A percentile compares a stretch with the other conserved stretches of the same genome.
Conservation (phyloP, 805 yeast species). For the Ogataea paradorogensis region DNA sequence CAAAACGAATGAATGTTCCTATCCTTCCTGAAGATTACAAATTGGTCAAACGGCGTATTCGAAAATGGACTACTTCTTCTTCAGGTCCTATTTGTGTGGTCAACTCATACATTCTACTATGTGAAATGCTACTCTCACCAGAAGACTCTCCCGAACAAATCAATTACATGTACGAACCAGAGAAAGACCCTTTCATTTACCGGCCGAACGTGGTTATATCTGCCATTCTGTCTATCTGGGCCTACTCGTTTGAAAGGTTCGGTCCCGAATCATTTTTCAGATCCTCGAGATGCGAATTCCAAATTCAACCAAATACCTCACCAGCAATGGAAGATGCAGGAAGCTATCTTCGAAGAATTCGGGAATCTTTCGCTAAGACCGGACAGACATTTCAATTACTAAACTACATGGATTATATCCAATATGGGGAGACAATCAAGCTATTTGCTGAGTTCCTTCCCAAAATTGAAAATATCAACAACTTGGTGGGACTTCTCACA, state of each 20-base stretch:
- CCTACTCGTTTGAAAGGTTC: constrained; percentile 41
- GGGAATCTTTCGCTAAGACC: not conserved
- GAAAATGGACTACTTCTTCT: constrained; percentile 43
- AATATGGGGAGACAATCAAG: constrained; percentile 26
- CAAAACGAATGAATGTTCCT: constrained; percentile 65
- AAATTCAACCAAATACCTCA: constrained; percentile 1
- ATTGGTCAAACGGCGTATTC: constrained; percentile 43
- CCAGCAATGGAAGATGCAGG: constrained; percentile 3
- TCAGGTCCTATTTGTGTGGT: constrained; percentile 49
- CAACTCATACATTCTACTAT: constrained; percentile 54
- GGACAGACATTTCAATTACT: not conserved
- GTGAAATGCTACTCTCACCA: constrained; percentile 49
- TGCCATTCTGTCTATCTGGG: constrained; percentile 43
- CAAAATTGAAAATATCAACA: constrained; percentile 39
- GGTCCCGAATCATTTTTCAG: constrained; percentile 48
- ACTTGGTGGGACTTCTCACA: constrained; percentile 51
- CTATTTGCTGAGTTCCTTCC: constrained; percentile 36
- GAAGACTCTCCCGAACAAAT: constrained; percentile 27
- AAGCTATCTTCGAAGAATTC: not conserved
- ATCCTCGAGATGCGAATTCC: constrained; percentile 9
- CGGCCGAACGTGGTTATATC: constrained; percentile 38
- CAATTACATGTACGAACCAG: constrained; percentile 34
- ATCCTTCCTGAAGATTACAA: constrained; percentile 52
- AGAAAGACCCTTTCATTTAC: constrained; percentile 29
- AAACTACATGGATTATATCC: constrained; percentile 28